Base-by-base conservation (phyloP, 352 stramenopile genomes). In the Phytopythium chamaehyphon region DNA sequence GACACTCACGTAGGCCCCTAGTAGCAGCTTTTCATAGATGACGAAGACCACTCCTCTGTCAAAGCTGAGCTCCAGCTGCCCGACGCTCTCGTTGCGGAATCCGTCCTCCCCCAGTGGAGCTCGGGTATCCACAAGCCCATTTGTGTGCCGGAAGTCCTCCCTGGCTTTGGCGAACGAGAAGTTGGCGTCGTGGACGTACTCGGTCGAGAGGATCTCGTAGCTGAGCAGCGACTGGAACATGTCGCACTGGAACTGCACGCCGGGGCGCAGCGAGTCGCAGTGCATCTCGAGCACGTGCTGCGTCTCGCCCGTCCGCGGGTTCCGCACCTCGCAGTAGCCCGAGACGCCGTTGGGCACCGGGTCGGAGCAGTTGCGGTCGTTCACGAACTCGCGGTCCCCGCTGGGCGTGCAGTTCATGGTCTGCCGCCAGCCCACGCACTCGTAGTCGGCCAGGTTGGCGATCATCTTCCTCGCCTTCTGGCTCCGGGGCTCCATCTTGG, bases 321-420 rank as follows among this genome's bases (percentile, higher is more conserved):
- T 73, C 26, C 61, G 71, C 22, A 87, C 63, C 36, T 84, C 75
- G 47, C 78, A 89, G 28, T 73, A 89, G 14, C 78, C 78, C 0
- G 70, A 74, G 16, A 74, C 47, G 14, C 65, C 66, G 44, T 80
- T 73, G 3, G 59, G 36, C 16, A 75, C 50, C 2, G 66, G 48
- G 3, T 68, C 55, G 1, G 46, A 48, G 66, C 81, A 92, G 24
- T 69, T 71, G 2, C 61, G 55, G 48, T 86, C 69, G 12, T 74
- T 65, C 16, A 55, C 48, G 1, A 60, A 40, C 51, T 84, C 69
- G n/a, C 57, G 58, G 11, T 53, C 38, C 2, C 75, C 78, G 5
- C 52, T 24, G 0, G 80, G 75, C 8, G 68, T 74, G 51, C 80
- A 88, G 22, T 77, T 66, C 14, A 38, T 51, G 7, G 80, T 88